These are phyloP conservation scores for Blastobotrys petasosporus DNA, from an alignment of 1,139 yeast genomes.

Conservation along the genomic window DNA sequence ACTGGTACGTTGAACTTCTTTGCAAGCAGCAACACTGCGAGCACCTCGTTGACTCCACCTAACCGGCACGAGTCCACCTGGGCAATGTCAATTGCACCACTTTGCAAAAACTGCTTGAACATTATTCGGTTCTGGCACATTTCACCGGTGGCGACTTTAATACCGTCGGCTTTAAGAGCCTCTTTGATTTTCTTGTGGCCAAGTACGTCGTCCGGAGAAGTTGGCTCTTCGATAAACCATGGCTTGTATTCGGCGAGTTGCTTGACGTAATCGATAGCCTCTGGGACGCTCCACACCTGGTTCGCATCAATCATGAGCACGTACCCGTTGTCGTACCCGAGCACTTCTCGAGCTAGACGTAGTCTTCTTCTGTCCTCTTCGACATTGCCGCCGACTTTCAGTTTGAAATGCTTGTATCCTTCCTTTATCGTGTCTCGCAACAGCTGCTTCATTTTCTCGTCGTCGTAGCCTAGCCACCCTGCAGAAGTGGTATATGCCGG, in stretches of 20 bases:
- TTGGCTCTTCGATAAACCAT: conserved; percentile 40
- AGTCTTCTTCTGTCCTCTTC: conserved; percentile 36
- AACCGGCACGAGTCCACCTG: conserved; percentile 39
- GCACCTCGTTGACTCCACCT: conserved; percentile 39
- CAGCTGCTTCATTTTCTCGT: conserved; percentile 36
- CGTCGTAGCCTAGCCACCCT: conserved; percentile 42
- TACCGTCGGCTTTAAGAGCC: conserved; percentile 35
- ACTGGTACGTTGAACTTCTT: conserved; percentile 37
- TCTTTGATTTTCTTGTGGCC: conserved; percentile 37
- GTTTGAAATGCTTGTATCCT: conserved; percentile 40
- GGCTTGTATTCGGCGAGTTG: conserved; percentile 36
- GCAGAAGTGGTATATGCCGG: conserved; percentile 44
- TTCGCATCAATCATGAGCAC: conserved; percentile 36
- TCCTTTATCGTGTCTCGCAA: conserved; percentile 33
- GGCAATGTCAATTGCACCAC: conserved; percentile 37
- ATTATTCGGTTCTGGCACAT: conserved; percentile 40
- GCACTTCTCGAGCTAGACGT: conserved; percentile 36
- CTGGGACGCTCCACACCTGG: conserved; percentile 41
- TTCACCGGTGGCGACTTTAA: conserved; percentile 41
- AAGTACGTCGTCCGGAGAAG: conserved; percentile 38
- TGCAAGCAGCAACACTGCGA: conserved; percentile 38
- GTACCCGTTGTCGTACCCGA: conserved; percentile 35
- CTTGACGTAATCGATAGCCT: conserved; percentile 38
- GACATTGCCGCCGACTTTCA: conserved; percentile 39
- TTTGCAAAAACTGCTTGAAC: conserved; percentile 37